Evolutionary conservation across 2,329 filamentous ascomycete genomes (phyloP).

Genomic region (Aphanoascus verrucosus): DNA sequence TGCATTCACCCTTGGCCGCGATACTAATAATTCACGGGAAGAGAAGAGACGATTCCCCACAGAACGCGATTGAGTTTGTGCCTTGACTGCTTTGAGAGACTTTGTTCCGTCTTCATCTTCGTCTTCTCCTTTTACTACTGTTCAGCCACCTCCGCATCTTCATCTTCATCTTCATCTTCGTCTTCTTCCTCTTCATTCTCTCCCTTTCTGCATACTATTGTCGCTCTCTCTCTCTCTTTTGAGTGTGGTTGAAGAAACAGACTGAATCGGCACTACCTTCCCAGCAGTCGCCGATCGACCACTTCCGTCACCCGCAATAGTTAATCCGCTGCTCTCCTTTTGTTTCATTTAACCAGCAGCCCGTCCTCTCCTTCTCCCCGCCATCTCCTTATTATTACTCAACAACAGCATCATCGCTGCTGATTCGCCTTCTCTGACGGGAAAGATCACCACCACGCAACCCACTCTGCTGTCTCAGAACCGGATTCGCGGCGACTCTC

Average conservation of each 20-base stretch:
- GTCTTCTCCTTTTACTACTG: not conserved
- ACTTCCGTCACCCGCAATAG: not conserved
- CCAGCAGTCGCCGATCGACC: not conserved
- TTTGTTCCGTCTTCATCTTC: not conserved
- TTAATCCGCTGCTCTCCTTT: conserved; percentile 7
- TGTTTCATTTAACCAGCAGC: conserved; percentile 9
- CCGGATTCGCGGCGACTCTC: too few species aligned
- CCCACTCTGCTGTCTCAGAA: conserved; percentile 6
- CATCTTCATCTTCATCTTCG: too few species aligned
- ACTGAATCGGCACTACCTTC: not conserved
- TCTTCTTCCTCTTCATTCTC: too few species aligned
- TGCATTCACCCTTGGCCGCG: too few species aligned
- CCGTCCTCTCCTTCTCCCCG: too few species aligned
- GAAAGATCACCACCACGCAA: conserved; percentile 5
- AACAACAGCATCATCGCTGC: not conserved
- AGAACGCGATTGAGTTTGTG: too few species aligned
- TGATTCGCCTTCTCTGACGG: not conserved
- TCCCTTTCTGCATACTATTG: not conserved
- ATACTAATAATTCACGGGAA: too few species aligned
- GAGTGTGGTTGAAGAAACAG: too few species aligned
- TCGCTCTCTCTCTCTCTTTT: not conserved
- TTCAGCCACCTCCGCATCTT: too few species aligned
- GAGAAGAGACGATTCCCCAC: too few species aligned
- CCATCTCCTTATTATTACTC: not conserved
- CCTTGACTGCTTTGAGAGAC: too few species aligned